These are phyloP conservation scores for Zalaria sp. DNA, from an alignment of 2,329 filamentous ascomycete species.

Conservation along the genomic window DNA sequence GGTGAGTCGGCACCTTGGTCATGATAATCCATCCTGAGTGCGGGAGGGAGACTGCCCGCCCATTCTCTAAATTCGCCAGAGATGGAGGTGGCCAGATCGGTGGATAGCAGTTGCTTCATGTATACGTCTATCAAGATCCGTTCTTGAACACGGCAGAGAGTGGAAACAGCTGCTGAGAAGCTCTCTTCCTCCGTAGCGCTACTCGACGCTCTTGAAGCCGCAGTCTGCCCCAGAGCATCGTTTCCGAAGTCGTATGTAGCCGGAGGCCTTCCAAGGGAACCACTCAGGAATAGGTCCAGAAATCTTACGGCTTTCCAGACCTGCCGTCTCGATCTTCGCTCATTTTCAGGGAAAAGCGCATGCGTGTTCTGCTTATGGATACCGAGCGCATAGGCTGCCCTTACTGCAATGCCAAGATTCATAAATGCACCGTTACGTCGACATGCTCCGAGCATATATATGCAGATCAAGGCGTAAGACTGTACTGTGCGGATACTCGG, in stretches of 20 bases:
- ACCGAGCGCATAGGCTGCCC: conserved; percentile 38
- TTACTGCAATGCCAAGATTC: conserved; percentile 36
- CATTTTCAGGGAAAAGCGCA: conserved; percentile 2
- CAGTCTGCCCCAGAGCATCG: conserved; percentile 1
- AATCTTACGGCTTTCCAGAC: conserved; percentile 40
- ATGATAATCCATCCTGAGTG: conserved; percentile 8
- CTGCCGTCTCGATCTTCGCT: conserved; percentile 16
- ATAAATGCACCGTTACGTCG: conserved; percentile 39
- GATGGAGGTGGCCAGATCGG: conserved; percentile 25
- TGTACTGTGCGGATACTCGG: conserved; percentile 37
- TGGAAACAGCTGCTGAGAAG: conserved; percentile 17
- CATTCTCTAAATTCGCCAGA: conserved; percentile 25
- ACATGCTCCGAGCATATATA: conserved; percentile 38
- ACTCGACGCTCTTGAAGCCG: not conserved
- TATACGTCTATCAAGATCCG: conserved; percentile 33
- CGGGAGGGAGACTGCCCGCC: conserved; percentile 22
- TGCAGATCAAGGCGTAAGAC: conserved; percentile 35
- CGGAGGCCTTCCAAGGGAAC: conserved; percentile 36
- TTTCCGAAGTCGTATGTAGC: conserved; percentile 35
- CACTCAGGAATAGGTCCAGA: conserved; percentile 37
- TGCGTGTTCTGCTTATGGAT: conserved; percentile 22
- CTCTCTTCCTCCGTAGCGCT: conserved; percentile 2
- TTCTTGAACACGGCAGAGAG: conserved; percentile 34
- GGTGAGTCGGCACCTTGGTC: not conserved
- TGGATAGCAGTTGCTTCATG: conserved; percentile 24